Percentiles rank a stretch among this genome's conserved stretches.
Conservation (phyloP, 116 monocot species). For the Posidonia oceanica region DNA sequence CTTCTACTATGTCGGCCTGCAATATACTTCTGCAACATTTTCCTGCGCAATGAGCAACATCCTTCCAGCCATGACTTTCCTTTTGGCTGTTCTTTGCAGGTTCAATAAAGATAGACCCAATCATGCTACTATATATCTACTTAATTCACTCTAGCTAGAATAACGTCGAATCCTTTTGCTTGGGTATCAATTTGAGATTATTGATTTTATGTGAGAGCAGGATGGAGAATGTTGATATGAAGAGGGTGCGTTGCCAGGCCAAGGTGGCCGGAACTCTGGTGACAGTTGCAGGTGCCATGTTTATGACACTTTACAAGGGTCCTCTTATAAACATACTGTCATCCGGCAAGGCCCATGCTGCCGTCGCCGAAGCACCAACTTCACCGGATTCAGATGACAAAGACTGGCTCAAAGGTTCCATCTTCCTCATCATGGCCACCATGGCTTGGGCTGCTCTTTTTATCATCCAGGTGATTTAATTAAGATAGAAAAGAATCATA, state of each 20-base stretch:
- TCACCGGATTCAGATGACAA: conserved; percentile 12
- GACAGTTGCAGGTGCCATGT: conserved; percentile 60
- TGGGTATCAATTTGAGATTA: too few species aligned
- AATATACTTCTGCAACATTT: conserved; percentile 57
- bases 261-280: conserved; percentile 55
- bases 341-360: conserved; percentile 9
- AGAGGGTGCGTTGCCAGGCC: conserved; percentile 42
- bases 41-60: conserved; percentile 73
- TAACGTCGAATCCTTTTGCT: too few species aligned
- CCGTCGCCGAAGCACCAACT: conserved; percentile 1
- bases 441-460: conserved; percentile 78
- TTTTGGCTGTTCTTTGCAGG: conserved; percentile 57
- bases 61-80: conserved; percentile 63
- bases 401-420: conserved; percentile 63
- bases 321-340: conserved; percentile 35
- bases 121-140: neutral
- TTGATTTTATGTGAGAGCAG: conserved; percentile 4
- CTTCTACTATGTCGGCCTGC: conserved; percentile 56
- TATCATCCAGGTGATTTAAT: conserved; percentile 47
- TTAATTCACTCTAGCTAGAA: too few species aligned
- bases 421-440: conserved; percentile 74
- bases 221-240: conserved; percentile 62
- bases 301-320: conserved; percentile 73
- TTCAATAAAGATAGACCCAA: neutral
- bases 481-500: neutral